Percentiles rank a stretch among this genome's conserved stretches.
Evolutionary conservation across 345 rosid genomes (phyloP).

Genomic region (Heritiera fomes): DNA sequence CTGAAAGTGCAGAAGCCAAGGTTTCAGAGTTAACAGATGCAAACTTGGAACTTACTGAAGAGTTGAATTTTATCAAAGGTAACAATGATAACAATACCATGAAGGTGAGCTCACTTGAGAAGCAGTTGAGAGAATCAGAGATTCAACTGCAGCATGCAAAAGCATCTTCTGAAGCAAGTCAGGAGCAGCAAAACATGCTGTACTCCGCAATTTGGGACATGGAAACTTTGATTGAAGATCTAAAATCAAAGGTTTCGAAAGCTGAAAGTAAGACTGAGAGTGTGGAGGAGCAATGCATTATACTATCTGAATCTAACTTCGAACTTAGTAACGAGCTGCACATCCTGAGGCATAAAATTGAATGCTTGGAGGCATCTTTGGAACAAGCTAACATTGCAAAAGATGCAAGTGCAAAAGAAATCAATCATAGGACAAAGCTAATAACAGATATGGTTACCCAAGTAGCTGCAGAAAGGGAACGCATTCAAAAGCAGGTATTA

Average conservation of each 20-base stretch:
- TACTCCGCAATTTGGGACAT: conserved; percentile 99
- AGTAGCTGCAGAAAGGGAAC: conserved; percentile 75
- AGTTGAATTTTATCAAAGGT: conserved; percentile 71
- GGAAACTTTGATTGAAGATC: conserved; percentile 93
- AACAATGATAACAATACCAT: conserved; percentile 54
- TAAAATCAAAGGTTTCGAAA: conserved; percentile 82
- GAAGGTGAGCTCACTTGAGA: conserved; percentile 78
- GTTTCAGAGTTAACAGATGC: conserved; percentile 63
- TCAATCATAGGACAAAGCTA: conserved; percentile 53
- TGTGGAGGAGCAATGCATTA: conserved; percentile 75
- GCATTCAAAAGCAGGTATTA: conserved; percentile 74
- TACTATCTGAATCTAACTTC: conserved; percentile 61
- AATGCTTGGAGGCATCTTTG: conserved; percentile 56
- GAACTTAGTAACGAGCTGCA: conserved; percentile 59
- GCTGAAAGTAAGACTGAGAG: conserved; percentile 71
- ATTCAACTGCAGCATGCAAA: conserved; percentile 68
- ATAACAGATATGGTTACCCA: conserved; percentile 73
- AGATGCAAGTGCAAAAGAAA: conserved; percentile 58
- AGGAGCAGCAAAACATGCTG: conserved; percentile 92
- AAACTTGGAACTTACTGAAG: conserved; percentile 77
- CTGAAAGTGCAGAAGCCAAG: conserved; percentile 70
- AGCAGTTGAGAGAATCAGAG: conserved; percentile 73
- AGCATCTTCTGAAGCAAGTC: conserved; percentile 77
- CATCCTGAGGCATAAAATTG: conserved; percentile 50
- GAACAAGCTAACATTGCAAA: conserved; percentile 53